Evolutionary conservation across 257 asterid genomes (phyloP), one percentile per base, ranked within the genome.

Genomic region (Linderniella brevidens): DNA sequence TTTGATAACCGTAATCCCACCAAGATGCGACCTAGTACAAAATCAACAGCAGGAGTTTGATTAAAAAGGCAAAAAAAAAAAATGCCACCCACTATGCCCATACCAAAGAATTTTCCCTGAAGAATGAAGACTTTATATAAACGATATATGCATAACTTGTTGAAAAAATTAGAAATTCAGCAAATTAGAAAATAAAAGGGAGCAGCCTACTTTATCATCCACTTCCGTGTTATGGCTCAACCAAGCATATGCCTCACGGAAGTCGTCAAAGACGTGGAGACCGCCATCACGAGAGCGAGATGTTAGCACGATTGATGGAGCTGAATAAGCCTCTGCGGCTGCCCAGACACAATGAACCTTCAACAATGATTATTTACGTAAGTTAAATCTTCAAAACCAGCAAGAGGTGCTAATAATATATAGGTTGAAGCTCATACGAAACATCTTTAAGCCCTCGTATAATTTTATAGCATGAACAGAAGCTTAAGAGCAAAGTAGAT

Each of bases 1-100:
- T 90, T 74, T 90, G 99, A 68, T 90, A 90, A 57, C 99, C 99
- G 62, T 90, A 90, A 49, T 90, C 99, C 99, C 99, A 90, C 99
- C 99, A 90, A 50, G 99, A 85, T 19, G 99, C 99, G 71, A 90
- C 96, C 96, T 90, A n/a, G n/a, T n/a, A 70, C 56, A 69, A 50
- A 29, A 15, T 49, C 32, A 6, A 25, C 32, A 25, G 6, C 32
- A 63, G 32, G 32, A 25, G 6, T 25, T 25, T 25, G n/a, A 25
- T 25, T 25, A 25, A 6, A 25, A 25, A 25, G 32, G 32, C 32
- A 25, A 25, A 25, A 25, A 25, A 6, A 25, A 25, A 25, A 25
- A 25, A 6, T 2, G 32, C 4, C 32, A 25, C 32, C 32, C 6
- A 25, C 32, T 25, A 25, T 25, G 32, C 32, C 32, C 32, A 25